Evolutionary conservation across 148 eudicot genomes (phyloP).

Genomic region (Rheum nobile): DNA sequence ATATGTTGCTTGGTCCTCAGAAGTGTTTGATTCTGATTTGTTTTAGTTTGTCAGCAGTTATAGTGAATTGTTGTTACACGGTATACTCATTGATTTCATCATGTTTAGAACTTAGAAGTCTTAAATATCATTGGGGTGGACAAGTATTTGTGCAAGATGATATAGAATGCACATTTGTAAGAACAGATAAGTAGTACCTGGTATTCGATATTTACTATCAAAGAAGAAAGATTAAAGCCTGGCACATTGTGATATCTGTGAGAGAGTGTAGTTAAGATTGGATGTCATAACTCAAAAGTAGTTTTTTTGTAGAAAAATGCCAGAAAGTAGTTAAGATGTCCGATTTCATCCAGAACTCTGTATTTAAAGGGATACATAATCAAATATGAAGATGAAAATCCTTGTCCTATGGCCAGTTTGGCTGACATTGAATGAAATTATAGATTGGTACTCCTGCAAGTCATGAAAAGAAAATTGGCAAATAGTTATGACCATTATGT

Average conservation of each 20-base stretch:
- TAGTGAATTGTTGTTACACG: background rate
- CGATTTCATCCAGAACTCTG: background rate
- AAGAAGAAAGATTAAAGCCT: too few relatives aligned
- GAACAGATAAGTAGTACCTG: background rate
- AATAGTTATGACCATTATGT: background rate
- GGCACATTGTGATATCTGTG: background rate
- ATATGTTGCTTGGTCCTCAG: background rate
- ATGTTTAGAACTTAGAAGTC: background rate
- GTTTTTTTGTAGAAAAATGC: background rate
- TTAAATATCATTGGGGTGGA: background rate
- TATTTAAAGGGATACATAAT: background rate
- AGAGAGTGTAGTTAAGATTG: background rate
- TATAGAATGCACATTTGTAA: background rate
- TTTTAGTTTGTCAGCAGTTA: background rate
- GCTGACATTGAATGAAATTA: too few relatives aligned
- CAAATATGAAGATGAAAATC: background rate
- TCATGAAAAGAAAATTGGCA: background rate
- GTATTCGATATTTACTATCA: background rate
- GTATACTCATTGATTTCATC: background rate
- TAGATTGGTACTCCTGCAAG: background rate
- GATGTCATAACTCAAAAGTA: background rate
- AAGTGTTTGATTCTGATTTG: background rate
- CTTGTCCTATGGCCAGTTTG: too few relatives aligned
- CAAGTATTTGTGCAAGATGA: background rate
- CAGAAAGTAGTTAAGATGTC: background rate